Evolutionary conservation across 2,329 filamentous ascomycete species (phyloP).

Genomic region (Berkeleyomyces basicola): DNA sequence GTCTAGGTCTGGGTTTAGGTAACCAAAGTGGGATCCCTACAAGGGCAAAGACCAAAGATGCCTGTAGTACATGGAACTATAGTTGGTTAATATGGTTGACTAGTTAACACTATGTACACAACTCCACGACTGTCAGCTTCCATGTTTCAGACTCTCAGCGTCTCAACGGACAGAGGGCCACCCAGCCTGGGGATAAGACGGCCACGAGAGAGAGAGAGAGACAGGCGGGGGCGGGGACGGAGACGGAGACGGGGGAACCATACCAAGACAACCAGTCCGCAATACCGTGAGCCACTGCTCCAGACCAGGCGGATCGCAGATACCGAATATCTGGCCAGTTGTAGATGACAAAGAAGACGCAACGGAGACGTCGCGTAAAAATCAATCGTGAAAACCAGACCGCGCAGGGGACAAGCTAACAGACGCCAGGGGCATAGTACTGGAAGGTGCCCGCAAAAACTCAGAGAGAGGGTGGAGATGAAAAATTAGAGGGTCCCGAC

Average conservation of each 20-base stretch:
- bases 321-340: background rate
- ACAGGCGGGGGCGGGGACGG: no score
- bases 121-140: no score
- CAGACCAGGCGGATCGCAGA: no score
- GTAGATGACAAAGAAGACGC: background rate
- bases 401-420: background rate
- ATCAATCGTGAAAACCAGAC: background rate
- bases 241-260: background rate
- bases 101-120: no score
- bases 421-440: background rate
- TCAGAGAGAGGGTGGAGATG: background rate
- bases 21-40: no score
- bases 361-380: constrained; percentile 9
- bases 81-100: no score
- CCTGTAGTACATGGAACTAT: no score
- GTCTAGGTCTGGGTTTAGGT: background rate
- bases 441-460: background rate
- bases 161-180: no score
- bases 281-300: no score
- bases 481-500: background rate
- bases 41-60: no score
- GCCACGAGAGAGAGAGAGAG: background rate
- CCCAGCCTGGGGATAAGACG: background rate
- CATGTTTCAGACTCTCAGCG: no score
- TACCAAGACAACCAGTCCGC: background rate